These are phyloP conservation scores for Mikania micrantha DNA, from an alignment of 129 eudicot species.

Conservation along the genomic window DNA sequence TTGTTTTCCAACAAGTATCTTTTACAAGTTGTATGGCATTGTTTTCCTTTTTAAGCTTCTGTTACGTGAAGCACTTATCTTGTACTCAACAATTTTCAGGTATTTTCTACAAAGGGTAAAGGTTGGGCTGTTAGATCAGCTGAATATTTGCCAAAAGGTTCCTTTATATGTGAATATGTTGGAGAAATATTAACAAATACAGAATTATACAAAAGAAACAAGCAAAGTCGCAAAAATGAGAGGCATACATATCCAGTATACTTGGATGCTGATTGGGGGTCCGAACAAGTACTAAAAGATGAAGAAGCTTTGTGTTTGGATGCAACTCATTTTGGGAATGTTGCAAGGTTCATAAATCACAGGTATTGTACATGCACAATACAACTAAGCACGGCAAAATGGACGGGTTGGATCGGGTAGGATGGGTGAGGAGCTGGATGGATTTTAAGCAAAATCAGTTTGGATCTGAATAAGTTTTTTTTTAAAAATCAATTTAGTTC, in stretches of 20 bases:
- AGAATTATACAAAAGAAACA: constrained; percentile 59
- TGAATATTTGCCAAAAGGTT: constrained; percentile 62
- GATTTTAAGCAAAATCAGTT: too few relatives aligned
- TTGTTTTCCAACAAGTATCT: neutral
- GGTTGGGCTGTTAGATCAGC: constrained; percentile 81
- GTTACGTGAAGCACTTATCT: neutral
- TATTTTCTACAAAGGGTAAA: constrained; percentile 61
- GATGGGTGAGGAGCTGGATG: too few relatives aligned
- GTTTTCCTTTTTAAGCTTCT: neutral
- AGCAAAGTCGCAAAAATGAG: constrained; percentile 22
- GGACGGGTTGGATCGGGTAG: too few relatives aligned
- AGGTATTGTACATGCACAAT: constrained; percentile 45
- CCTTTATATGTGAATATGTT: constrained; percentile 74
- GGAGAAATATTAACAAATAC: constrained; percentile 78
- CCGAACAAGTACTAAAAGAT: constrained; percentile 62
- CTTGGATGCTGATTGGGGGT: constrained; percentile 83
- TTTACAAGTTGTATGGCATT: neutral
- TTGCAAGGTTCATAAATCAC: constrained; percentile 81
- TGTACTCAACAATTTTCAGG: constrained; percentile 54
- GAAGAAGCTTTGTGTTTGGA: constrained; percentile 89
- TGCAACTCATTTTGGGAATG: constrained; percentile 73
- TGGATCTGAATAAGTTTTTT: too few relatives aligned
- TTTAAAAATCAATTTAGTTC: too few relatives aligned
- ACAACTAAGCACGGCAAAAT: too few relatives aligned
- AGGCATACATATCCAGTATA: constrained; percentile 67